These are phyloP conservation scores for Phytophthora pisi DNA, from an alignment of 352 stramenopile species.

Conservation along the genomic window DNA sequence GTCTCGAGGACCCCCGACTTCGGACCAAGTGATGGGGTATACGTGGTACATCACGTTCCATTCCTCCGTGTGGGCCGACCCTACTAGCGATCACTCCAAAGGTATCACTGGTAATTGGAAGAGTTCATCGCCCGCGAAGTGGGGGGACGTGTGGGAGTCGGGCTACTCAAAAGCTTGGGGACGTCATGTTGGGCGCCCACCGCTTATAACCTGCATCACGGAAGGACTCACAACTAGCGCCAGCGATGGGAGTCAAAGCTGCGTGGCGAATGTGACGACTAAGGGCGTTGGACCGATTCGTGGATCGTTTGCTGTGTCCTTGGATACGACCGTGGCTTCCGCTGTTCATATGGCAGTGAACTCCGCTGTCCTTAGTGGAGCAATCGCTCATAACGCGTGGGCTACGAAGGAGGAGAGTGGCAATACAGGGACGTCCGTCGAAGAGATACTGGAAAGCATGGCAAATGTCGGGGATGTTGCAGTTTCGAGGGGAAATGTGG, in stretches of 20 bases:
- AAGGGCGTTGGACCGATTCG: constrained; percentile 85
- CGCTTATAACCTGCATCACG: constrained; percentile 56
- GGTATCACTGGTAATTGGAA: constrained; percentile 93
- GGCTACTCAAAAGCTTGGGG: constrained; percentile 97
- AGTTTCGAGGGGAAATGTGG: constrained; percentile 87
- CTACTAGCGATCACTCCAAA: constrained; percentile 84
- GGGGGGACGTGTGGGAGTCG: constrained; percentile 92
- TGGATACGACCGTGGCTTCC: constrained; percentile 75
- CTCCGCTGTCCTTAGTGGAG: constrained; percentile 64
- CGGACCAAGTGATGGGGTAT: constrained; percentile 84
- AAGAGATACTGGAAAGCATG: constrained; percentile 96
- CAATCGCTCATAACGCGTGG: constrained; percentile 92
- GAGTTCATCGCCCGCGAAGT: constrained; percentile 63
- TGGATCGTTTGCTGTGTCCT: constrained; percentile 90
- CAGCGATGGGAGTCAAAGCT: constrained; percentile 57
- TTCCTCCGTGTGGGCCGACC: constrained; percentile 92
- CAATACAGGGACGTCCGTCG: constrained; percentile 90
- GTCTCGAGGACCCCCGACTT: constrained; percentile 47
- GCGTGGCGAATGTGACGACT: constrained; percentile 26
- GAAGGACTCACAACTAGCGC: constrained; percentile 63
- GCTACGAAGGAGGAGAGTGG: constrained; percentile 89
- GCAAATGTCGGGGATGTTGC: constrained; percentile 93
- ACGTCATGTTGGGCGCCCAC: constrained; percentile 93
- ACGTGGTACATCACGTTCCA: constrained; percentile 93
- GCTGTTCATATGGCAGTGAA: constrained; percentile 73